These are phyloP conservation scores for Komagataella kurtzmanii DNA, from an alignment of 805 yeast species.

Conservation along the genomic window DNA sequence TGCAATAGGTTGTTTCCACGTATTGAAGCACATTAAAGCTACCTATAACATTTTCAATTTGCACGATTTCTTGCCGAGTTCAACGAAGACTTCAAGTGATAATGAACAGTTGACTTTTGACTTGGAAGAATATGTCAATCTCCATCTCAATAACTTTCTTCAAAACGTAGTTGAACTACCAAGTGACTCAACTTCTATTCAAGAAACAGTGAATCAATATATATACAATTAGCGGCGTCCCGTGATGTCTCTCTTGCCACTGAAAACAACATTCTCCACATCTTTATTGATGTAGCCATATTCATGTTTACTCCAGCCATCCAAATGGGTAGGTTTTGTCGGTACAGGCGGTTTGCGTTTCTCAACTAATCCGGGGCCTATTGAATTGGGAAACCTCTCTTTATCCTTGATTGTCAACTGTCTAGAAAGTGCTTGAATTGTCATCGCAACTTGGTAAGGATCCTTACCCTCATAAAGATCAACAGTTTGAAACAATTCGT, in stretches of 20 bases:
- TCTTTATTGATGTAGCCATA: conserved; percentile 47
- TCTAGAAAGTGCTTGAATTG: conserved; percentile 63
- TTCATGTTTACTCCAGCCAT: conserved; percentile 41
- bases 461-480: conserved; percentile 66
- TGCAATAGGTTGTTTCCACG: conserved; percentile 35
- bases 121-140: conserved; percentile 6
- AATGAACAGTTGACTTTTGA: not conserved
- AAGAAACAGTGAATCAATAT: not conserved
- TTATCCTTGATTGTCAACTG: conserved; percentile 21
- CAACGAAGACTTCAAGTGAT: not conserved
- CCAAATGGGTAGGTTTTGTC: conserved; percentile 35
- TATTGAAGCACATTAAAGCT: conserved; percentile 33
- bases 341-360: conserved; percentile 39
- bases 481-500: conserved; percentile 67
- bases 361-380: conserved; percentile 44
- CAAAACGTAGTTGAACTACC: conserved; percentile 9
- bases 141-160: conserved; percentile 14
- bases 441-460: conserved; percentile 66
- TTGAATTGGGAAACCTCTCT: conserved; percentile 2
- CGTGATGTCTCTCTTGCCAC: conserved; percentile 33
- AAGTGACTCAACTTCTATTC: not conserved
- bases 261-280: conserved; percentile 40
- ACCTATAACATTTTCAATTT: conserved; percentile 6
- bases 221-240: conserved; percentile 3
- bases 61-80: not conserved